A percentile compares a stretch with the other conserved stretches of the same genome.
phyloP scores from a whole-genome alignment of 805 yeast species.

The Wickerhamiella alocasiicola region DNA sequence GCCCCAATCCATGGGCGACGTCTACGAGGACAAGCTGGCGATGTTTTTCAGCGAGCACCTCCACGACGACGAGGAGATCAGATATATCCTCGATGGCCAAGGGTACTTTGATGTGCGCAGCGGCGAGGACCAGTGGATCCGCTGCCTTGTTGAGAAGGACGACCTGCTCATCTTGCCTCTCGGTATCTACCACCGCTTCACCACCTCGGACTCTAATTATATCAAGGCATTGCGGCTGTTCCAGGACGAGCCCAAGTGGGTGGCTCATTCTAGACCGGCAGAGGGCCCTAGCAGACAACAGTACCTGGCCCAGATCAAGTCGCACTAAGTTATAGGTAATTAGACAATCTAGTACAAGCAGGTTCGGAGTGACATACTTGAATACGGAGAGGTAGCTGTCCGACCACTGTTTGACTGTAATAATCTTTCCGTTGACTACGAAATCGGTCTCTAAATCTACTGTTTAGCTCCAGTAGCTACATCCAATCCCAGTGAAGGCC shows the following conservation, averaged over 20 bases:
- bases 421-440: too few relatives aligned
- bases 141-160: conserved; percentile 48
- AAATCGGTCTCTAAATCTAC: too few relatives aligned
- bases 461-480: too few relatives aligned
- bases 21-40: conserved; percentile 50
- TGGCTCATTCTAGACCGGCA: conserved; percentile 62
- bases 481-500: too few relatives aligned
- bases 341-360: too few relatives aligned
- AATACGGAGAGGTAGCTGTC: too few relatives aligned
- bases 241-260: conserved; percentile 95
- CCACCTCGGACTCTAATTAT: conserved; percentile 49
- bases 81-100: conserved; percentile 78
- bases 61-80: conserved; percentile 94
- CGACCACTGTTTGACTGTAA: too few relatives aligned
- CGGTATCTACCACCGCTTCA: conserved; percentile 89
- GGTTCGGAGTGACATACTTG: too few relatives aligned
- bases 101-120: conserved; percentile 87
- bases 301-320: conserved; percentile 32
- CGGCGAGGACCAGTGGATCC: conserved; percentile 54
- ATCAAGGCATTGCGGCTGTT: conserved; percentile 74
- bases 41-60: conserved; percentile 73
- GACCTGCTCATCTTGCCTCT: conserved; percentile 66
- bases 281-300: conserved; percentile 38
- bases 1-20: conserved; percentile 48
- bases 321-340: too few relatives aligned